These are phyloP conservation scores for Tephrocybe sp. DNA, from an alignment of 768 basidiomycete species.

Conservation along the genomic window DNA sequence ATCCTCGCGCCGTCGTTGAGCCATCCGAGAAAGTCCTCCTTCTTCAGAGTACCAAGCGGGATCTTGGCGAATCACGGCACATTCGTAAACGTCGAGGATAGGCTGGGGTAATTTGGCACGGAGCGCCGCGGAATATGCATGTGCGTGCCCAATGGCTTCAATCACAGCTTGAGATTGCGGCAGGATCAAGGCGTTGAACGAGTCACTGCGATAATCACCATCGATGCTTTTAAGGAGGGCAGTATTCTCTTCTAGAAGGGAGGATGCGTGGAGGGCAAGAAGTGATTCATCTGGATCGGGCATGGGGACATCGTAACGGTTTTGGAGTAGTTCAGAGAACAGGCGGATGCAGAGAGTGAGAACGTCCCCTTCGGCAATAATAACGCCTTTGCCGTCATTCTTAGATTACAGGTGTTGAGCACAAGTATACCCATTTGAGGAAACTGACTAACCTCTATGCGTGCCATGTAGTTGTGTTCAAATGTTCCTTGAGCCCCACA, in stretches of 20 bases:
- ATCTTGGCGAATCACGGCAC: constrained; percentile 49
- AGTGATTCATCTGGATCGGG: constrained; percentile 49
- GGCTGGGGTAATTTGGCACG: constrained; percentile 40
- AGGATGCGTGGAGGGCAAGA: constrained; percentile 48
- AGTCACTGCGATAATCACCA: constrained; percentile 46
- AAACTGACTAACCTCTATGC: constrained; percentile 41
- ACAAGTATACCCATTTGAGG: constrained; percentile 2
- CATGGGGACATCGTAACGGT: constrained; percentile 48
- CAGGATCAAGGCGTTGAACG: constrained; percentile 52
- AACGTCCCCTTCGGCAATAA: constrained; percentile 57
- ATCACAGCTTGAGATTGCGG: constrained; percentile 52
- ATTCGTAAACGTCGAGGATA: constrained; percentile 56
- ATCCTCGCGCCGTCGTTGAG: constrained; percentile 48
- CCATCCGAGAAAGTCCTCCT: constrained; percentile 43
- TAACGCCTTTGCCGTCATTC: constrained; percentile 55
- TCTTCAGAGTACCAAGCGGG: constrained; percentile 60
- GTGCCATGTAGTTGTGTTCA: constrained; percentile 59
- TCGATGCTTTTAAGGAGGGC: constrained; percentile 34
- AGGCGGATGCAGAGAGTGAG: constrained; percentile 52
- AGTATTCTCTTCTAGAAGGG: constrained; percentile 45
- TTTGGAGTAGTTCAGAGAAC: constrained; percentile 57
- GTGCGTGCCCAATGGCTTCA: constrained; percentile 62
- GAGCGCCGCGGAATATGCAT: constrained; percentile 55
- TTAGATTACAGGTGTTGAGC: constrained; percentile 20
- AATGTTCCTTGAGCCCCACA: constrained; percentile 68